phyloP scores from a whole-genome alignment of 495 filamentous ascomycete genomes.

The Xylaria flabelliformis region DNA sequence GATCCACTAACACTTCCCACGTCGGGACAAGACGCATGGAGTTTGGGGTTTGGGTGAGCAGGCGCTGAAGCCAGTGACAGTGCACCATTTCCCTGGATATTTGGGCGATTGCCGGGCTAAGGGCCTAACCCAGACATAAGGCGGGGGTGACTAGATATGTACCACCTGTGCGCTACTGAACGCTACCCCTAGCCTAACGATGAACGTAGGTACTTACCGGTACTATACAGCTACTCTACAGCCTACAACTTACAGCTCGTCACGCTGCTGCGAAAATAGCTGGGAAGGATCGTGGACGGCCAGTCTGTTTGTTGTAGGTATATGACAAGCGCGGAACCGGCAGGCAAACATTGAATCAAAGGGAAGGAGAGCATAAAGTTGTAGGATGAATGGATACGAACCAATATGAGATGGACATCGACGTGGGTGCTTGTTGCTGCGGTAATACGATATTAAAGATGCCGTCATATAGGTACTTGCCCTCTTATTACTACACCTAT shows the following conservation, averaged over 20 bases:
- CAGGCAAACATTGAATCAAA: not conserved
- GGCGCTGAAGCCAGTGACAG: not conserved
- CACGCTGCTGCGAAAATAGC: not conserved
- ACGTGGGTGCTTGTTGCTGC: conserved; percentile 18
- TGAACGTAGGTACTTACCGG: not conserved
- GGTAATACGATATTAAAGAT: conserved; percentile 19
- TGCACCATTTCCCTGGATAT: not conserved
- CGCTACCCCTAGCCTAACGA: not conserved
- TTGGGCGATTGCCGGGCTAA: not conserved
- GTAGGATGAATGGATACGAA: not conserved
- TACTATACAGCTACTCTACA: not conserved
- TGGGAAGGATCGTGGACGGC: not conserved
- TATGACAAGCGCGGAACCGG: not conserved
- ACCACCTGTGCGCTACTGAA: not conserved
- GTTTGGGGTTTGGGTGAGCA: not conserved
- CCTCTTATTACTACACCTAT: conserved; percentile 7
- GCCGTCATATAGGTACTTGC: conserved; percentile 7
- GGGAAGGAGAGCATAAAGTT: not conserved
- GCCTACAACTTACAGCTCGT: not conserved
- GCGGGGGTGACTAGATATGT: conserved; percentile 1
- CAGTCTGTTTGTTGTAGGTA: not conserved
- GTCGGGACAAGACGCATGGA: conserved; percentile 22
- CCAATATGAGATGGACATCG: not conserved
- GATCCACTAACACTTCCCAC: conserved; percentile 37
- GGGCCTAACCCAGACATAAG: conserved; percentile 10